Percentiles rank a stretch among this genome's conserved stretches.
phyloP scores from a whole-genome alignment of 495 filamentous ascomycete genomes.

The Pyronema domesticum region DNA sequence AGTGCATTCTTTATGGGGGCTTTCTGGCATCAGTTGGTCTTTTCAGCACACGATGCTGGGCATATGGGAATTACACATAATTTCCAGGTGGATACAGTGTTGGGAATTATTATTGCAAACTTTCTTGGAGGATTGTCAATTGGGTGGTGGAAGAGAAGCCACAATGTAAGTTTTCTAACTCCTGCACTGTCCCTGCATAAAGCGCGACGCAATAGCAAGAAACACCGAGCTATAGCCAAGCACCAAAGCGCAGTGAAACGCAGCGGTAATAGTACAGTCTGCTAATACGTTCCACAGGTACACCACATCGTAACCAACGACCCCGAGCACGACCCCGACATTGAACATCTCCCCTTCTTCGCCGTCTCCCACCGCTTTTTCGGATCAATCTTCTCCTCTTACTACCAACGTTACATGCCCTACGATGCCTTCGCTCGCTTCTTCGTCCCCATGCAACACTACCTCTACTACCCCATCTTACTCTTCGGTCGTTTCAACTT shows the following conservation, averaged over 20 bases:
- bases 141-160: conserved; percentile 94
- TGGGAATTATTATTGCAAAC: conserved; percentile 82
- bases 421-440: conserved; percentile 62
- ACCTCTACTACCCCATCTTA: conserved; percentile 74
- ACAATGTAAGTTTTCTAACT: conserved; percentile 38
- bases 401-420: conserved; percentile 72
- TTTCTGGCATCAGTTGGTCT: conserved; percentile 92
- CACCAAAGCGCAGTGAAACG: no score
- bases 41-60: conserved; percentile 87
- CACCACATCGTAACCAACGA: conserved; percentile 96
- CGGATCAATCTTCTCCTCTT: conserved; percentile 57
- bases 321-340: conserved; percentile 93
- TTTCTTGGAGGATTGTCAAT: conserved; percentile 79
- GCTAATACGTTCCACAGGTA: conserved; percentile 29
- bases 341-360: conserved; percentile 91
- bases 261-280: no score
- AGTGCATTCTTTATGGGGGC: conserved; percentile 63
- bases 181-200: no score
- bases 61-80: conserved; percentile 95
- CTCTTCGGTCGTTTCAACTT: conserved; percentile 83
- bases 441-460: conserved; percentile 57
- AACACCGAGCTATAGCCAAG: no score
- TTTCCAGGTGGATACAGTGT: conserved; percentile 61
- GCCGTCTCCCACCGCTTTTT: conserved; percentile 81
- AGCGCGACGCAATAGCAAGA: no score